Evolutionary conservation across 176 grass and related monocot genomes (phyloP).

Genomic region (Eleusine coracana): DNA sequence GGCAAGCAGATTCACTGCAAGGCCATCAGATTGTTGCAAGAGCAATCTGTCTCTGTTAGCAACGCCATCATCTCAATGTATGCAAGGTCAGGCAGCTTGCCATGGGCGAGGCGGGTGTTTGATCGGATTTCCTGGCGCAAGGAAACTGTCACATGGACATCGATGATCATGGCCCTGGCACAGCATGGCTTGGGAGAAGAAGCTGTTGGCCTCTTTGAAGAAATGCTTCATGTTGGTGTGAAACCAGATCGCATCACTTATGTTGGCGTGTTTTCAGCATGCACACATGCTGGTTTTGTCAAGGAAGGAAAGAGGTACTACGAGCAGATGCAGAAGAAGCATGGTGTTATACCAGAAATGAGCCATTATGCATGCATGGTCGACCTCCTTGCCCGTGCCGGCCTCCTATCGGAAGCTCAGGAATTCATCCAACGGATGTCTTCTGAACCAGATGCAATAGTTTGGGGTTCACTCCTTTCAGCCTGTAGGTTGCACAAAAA

Average conservation of each 20-base stretch:
- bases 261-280: conserved; percentile 75
- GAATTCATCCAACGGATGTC: conserved; percentile 81
- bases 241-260: conserved; percentile 78
- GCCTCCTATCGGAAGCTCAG: conserved; percentile 65
- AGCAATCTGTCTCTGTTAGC: conserved; percentile 63
- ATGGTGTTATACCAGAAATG: conserved; percentile 62
- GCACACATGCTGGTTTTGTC: conserved; percentile 72
- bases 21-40: conserved; percentile 63
- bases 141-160: conserved; percentile 83
- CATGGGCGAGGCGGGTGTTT: conserved; percentile 66
- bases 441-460: conserved; percentile 58
- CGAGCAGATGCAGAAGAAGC: conserved; percentile 67
- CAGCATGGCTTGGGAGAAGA: conserved; percentile 82
- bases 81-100: conserved; percentile 67
- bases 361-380: conserved; percentile 96
- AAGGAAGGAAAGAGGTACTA: conserved; percentile 70
- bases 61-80: conserved; percentile 82
- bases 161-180: conserved; percentile 83
- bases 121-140: conserved; percentile 51
- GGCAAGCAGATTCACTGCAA: conserved; percentile 90
- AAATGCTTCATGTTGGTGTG: conserved; percentile 70
- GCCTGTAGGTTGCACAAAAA: conserved; percentile 78
- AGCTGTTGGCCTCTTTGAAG: conserved; percentile 66
- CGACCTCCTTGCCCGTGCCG: conserved; percentile 67
- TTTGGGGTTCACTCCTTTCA: conserved; percentile 83